Evolutionary conservation across 768 basidiomycete species (phyloP).

Genomic region (Pulveroboletus frians): DNA sequence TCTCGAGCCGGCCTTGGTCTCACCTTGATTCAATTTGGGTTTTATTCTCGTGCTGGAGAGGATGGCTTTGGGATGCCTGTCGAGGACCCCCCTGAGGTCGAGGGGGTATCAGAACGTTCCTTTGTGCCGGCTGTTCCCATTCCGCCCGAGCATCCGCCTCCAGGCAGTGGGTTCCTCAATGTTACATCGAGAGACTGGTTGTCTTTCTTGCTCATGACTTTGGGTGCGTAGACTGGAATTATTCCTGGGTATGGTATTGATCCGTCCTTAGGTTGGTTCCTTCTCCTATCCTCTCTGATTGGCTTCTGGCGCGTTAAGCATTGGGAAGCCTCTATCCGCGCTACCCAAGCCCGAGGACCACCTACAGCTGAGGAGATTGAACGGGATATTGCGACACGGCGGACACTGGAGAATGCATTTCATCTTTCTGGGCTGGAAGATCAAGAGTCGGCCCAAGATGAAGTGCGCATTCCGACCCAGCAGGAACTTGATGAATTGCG

Average conservation of each 20-base stretch:
- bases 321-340: constrained; percentile 71
- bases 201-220: constrained; percentile 85
- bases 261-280: constrained; percentile 69
- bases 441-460: constrained; percentile 3
- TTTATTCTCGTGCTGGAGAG: constrained; percentile 52
- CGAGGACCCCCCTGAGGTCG: constrained; percentile 14
- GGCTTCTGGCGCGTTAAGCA: constrained; percentile 82
- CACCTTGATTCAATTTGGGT: constrained; percentile 90
- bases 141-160: constrained; percentile 19
- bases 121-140: constrained; percentile 21
- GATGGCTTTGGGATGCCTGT: constrained; percentile 26
- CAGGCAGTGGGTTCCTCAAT: constrained; percentile 22
- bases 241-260: constrained; percentile 1
- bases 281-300: constrained; percentile 77
- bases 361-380: constrained; percentile 40
- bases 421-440: constrained; percentile 37
- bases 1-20: constrained; percentile 93
- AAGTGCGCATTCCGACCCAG: constrained; percentile 22
- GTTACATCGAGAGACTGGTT: constrained; percentile 77
- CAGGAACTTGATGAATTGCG: constrained; percentile 40
- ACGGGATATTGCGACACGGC: constrained; percentile 46
- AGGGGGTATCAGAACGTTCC: constrained; percentile 15
- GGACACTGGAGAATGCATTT: constrained; percentile 49
- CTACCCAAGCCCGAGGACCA: constrained; percentile 27
- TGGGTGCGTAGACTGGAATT: constrained; percentile 44